Evolutionary conservation across 2,329 filamentous ascomycete genomes (phyloP), one percentile per base, ranked within the genome.

Genomic region (Penicillium sp.): DNA sequence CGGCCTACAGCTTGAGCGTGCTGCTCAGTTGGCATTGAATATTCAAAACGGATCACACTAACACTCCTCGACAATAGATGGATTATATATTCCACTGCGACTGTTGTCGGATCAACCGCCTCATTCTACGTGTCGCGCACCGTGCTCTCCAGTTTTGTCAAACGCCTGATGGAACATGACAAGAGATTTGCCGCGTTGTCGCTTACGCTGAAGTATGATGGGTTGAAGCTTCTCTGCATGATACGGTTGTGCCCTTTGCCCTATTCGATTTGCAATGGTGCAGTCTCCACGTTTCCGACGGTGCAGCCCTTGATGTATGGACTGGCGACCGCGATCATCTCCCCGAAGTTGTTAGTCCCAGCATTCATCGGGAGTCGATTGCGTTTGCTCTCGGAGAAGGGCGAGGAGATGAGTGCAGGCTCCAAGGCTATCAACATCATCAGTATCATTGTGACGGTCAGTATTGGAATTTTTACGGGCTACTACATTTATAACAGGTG

Each of bases 201-300:
- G 25, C 85, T 97, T 70, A 95, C 95, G 7, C 82, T 99, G 63
- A 92, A 96, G 66, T 89, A 91, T 71, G 95, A 99, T 71, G 95
- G 95, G 0, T 78, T 99, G 55, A 90, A 92, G 70, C 87, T 98
- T 57, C 83, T 99, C 49, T 89, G 92, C 64, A 96, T 95, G 85
- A 95, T 99, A 69, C 87, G 95, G 33, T 85, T 98, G 65, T 98
- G 94, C 71, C 95, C 95, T 1, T 76, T 99, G 62, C 95, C 95
- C 14, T 99, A 96, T 76, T 95, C 91, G 55, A 81, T 98, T 68
- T 93, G 91, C 73, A 99, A 99, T 74, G 95, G 93, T 54, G 96
- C 96, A 62, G 86, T 99, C 58, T 92, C 92, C 33, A 98, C 95
- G 1, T 93, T 99, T 63, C 93, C 93, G 2, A 96, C 90, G 35